Conservation (phyloP, 441 rosid species). For the Arabidopsis hybrid region DNA sequence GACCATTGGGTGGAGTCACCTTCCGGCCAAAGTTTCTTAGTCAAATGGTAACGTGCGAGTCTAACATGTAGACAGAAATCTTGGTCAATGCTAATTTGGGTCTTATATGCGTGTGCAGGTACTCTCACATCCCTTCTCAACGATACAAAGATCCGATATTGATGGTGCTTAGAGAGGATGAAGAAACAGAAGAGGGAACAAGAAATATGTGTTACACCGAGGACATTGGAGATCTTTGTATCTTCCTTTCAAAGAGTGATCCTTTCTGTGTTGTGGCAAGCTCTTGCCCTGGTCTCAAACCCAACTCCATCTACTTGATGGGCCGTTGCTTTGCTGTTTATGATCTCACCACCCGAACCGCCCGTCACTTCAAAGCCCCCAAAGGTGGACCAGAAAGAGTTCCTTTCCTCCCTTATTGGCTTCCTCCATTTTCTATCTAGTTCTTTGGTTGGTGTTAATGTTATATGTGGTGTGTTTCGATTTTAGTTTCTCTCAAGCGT, state of each 20-base stretch:
- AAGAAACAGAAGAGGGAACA: constrained; percentile 18
- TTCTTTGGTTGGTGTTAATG: not conserved
- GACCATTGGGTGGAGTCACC: constrained; percentile 26
- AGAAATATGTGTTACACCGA: constrained; percentile 30
- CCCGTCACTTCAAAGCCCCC: not conserved
- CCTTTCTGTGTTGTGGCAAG: constrained; percentile 30
- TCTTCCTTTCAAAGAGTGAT: constrained; percentile 31
- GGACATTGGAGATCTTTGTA: constrained; percentile 38
- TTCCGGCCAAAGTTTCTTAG: constrained; percentile 3
- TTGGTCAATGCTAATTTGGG: not conserved
- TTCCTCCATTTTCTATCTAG: not conserved
- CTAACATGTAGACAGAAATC: not conserved
- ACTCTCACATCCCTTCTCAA: not conserved
- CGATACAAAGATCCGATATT: not conserved
- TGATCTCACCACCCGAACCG: not conserved
- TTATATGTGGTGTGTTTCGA: not conserved
- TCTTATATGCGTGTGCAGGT: not conserved
- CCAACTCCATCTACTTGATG: constrained; percentile 26
- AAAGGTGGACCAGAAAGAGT: not conserved
- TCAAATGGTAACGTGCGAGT: constrained; percentile 19
- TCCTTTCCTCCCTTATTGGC: not conserved
- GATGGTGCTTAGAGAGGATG: constrained; percentile 29
- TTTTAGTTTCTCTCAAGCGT: not conserved
- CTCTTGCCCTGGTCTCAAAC: constrained; percentile 32
- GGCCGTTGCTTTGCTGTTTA: not conserved